phyloP scores from a whole-genome alignment of 1,284 basidiomycete genomes.

The Apiotrichum veenhuisii region DNA sequence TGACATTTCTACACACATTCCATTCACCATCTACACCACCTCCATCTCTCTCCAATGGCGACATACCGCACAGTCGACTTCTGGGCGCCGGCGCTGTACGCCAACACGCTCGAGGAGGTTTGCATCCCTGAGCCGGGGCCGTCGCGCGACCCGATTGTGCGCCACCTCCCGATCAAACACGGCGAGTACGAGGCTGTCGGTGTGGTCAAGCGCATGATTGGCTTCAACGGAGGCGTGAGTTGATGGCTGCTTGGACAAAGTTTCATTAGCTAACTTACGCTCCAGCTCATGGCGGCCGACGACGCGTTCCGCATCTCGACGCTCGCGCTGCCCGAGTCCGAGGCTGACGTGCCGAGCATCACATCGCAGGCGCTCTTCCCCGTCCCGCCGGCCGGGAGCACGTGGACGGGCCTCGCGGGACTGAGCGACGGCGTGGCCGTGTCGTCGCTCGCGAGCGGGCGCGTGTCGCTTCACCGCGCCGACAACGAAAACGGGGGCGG shows the following conservation, averaged over 20 bases:
- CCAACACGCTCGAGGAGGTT: conserved; percentile 45
- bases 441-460: conserved; percentile 42
- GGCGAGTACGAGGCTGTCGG: conserved; percentile 34
- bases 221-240: conserved; percentile 17
- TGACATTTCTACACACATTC: not conserved
- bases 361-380: conserved; percentile 8
- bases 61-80: conserved; percentile 35
- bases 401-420: conserved; percentile 17
- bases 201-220: conserved; percentile 33
- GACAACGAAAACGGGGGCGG: not conserved
- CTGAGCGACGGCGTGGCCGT: conserved; percentile 29
- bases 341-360: conserved; percentile 16
- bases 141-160: conserved; percentile 37
- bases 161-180: conserved; percentile 40
- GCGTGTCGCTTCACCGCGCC: conserved; percentile 25
- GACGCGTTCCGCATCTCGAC: conserved; percentile 38
- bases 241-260: not conserved
- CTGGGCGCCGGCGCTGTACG: conserved; percentile 43
- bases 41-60: conserved; percentile 9
- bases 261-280: not conserved
- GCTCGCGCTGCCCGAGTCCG: conserved; percentile 20
- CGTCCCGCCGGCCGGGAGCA: conserved; percentile 11
- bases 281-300: conserved; percentile 35
- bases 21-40: conserved; percentile 3
- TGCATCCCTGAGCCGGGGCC: conserved; percentile 34